phyloP scores from a whole-genome alignment of 1,284 basidiomycete genomes.

The Ceratobasidium sp. region DNA sequence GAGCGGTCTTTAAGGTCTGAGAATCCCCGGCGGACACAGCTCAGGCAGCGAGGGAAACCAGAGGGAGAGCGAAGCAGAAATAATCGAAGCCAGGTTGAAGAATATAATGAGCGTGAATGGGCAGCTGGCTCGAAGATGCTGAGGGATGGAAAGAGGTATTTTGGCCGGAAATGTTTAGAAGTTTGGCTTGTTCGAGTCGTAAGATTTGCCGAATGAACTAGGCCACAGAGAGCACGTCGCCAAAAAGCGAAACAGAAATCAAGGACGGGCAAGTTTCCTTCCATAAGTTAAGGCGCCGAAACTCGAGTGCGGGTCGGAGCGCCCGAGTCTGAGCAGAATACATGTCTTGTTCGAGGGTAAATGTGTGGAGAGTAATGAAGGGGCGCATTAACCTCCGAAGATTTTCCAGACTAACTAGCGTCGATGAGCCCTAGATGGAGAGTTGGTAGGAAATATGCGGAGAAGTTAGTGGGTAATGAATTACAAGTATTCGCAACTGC shows the following conservation, averaged over 20 bases:
- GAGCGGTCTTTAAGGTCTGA: conserved; percentile 22
- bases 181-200: too few species aligned
- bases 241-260: not conserved
- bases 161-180: too few species aligned
- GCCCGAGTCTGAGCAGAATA: not conserved
- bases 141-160: too few species aligned
- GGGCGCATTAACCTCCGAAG: too few species aligned
- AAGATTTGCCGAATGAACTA: too few species aligned
- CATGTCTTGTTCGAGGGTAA: not conserved
- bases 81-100: conserved; percentile 16
- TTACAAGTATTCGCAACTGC: not conserved
- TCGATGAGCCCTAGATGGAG: too few species aligned
- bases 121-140: too few species aligned
- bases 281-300: not conserved
- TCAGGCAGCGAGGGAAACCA: conserved; percentile 1
- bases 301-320: not conserved
- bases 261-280: not conserved
- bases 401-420: too few species aligned
- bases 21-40: conserved; percentile 2
- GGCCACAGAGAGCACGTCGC: too few species aligned
- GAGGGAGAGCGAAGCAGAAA: conserved; percentile 34
- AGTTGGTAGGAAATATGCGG: too few species aligned
- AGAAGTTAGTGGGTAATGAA: not conserved
- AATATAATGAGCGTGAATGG: not conserved
- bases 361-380: too few species aligned